Evolutionary conservation across 345 rosid genomes (phyloP).

Genomic region (Brassica incana): DNA sequence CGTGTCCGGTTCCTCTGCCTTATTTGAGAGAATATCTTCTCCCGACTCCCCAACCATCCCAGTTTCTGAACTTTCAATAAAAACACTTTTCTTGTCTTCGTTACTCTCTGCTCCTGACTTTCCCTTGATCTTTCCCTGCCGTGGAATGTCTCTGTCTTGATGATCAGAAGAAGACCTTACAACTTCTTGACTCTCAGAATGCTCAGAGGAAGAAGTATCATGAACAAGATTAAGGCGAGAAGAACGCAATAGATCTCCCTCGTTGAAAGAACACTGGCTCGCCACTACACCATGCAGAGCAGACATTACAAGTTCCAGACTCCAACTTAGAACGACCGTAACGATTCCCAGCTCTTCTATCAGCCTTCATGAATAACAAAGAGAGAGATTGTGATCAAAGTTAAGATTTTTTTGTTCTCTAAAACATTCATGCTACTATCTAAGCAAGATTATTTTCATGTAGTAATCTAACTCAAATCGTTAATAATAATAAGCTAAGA

Average conservation of each 20-base stretch:
- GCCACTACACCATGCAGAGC: constrained; percentile 38
- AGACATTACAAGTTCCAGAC: not conserved
- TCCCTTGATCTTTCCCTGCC: constrained; percentile 14
- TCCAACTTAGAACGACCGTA: not conserved
- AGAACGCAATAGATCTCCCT: constrained; percentile 41
- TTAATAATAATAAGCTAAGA: not conserved
- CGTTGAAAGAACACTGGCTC: constrained; percentile 59
- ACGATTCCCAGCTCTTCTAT: not conserved
- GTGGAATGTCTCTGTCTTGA: constrained; percentile 15
- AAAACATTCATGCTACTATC: not conserved
- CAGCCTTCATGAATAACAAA: not conserved
- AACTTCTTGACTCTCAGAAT: constrained; percentile 55
- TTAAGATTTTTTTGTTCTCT: not conserved
- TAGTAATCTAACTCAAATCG: not conserved
- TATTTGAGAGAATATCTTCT: constrained; percentile 39
- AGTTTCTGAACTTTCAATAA: constrained; percentile 36
- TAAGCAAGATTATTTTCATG: not conserved
- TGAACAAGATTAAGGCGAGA: constrained; percentile 36
- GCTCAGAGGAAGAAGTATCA: constrained; percentile 53
- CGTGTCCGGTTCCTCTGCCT: constrained; percentile 41
- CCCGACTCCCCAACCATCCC: constrained; percentile 43
- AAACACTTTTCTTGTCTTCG: constrained; percentile 24
- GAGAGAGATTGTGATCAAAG: not conserved
- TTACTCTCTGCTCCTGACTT: constrained; percentile 44
- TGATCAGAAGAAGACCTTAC: constrained; percentile 47